phyloP scores from a whole-genome alignment of 1,284 basidiomycete genomes.

The Cutaneotrichosporon dermatis region DNA sequence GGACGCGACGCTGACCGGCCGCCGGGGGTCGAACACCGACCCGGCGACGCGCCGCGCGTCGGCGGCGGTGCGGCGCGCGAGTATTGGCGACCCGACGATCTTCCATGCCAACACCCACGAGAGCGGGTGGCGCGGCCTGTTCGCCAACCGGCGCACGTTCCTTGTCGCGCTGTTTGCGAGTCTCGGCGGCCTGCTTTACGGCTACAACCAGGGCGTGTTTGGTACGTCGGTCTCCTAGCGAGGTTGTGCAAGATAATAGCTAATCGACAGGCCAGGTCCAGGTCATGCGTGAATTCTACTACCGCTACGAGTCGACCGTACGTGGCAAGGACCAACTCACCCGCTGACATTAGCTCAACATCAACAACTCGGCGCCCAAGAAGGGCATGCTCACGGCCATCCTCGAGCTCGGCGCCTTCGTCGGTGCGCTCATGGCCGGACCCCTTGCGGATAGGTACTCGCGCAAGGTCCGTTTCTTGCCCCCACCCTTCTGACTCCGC shows the following conservation, averaged over 20 bases:
- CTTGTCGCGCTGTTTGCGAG: slow-evolving; percentile 31
- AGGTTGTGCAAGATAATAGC: neutral
- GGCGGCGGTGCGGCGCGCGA: neutral
- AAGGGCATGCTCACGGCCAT: slow-evolving; percentile 39
- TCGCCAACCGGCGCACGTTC: slow-evolving; percentile 9
- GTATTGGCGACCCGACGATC: slow-evolving; percentile 4
- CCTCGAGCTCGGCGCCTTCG: slow-evolving; percentile 44
- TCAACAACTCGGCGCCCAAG: neutral
- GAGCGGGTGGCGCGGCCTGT: slow-evolving; percentile 14
- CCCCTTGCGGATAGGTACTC: slow-evolving; percentile 40
- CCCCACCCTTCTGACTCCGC: neutral
- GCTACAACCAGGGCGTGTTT: slow-evolving; percentile 20
- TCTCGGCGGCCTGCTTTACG: slow-evolving; percentile 45
- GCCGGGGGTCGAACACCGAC: neutral
- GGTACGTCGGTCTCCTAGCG: slow-evolving; percentile 1
- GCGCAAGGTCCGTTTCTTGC: slow-evolving; percentile 26
- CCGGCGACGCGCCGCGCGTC: neutral
- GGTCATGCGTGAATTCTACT: slow-evolving; percentile 39
- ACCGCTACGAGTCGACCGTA: slow-evolving; percentile 31
- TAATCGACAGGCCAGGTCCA: slow-evolving; percentile 34
- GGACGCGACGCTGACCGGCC: too few species aligned
- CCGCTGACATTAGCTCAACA: neutral
- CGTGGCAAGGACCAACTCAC: slow-evolving; percentile 4
- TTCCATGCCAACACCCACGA: slow-evolving; percentile 4
- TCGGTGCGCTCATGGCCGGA: slow-evolving; percentile 43